These are phyloP conservation scores for Cryptococcus sp. DNA, from an alignment of 1,284 basidiomycete genomes.

Conservation along the genomic window DNA sequence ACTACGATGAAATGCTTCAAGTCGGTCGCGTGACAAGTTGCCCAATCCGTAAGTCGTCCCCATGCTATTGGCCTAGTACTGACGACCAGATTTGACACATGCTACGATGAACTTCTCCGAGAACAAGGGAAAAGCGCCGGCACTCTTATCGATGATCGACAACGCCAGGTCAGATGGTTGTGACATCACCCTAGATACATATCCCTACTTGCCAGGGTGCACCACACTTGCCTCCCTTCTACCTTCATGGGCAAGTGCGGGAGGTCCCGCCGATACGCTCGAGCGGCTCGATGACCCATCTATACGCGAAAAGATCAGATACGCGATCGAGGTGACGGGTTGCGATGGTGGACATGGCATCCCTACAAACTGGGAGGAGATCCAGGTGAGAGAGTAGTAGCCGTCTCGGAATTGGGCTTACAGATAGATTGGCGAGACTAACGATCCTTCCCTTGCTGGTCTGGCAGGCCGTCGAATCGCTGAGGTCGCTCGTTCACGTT, in stretches of 20 bases:
- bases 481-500: conserved; percentile 15
- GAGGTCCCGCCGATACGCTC: conserved; percentile 37
- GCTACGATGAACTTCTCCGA: conserved; percentile 45
- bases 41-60: conserved; percentile 28
- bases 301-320: conserved; percentile 32
- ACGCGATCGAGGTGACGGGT: conserved; percentile 36
- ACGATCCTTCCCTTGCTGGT: conserved; percentile 17
- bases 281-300: conserved; percentile 25
- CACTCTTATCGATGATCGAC: conserved; percentile 37
- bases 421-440: conserved; percentile 32
- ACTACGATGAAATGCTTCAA: conserved; percentile 43
- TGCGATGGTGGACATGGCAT: conserved; percentile 47
- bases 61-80: not conserved
- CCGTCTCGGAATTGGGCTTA: conserved; percentile 5
- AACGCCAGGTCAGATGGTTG: conserved; percentile 19
- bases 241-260: conserved; percentile 39
- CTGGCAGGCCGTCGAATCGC: conserved; percentile 23
- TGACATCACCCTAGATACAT: conserved; percentile 43
- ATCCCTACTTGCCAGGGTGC: conserved; percentile 44
- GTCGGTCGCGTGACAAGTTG: conserved; percentile 33
- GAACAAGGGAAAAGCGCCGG: conserved; percentile 35
- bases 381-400: conserved; percentile 28
- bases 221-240: conserved; percentile 43
- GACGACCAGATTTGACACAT: conserved; percentile 41
- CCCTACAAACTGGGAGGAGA: conserved; percentile 40